phyloP scores from a whole-genome alignment of 1,284 basidiomycete species.

The Irpex sp. region DNA sequence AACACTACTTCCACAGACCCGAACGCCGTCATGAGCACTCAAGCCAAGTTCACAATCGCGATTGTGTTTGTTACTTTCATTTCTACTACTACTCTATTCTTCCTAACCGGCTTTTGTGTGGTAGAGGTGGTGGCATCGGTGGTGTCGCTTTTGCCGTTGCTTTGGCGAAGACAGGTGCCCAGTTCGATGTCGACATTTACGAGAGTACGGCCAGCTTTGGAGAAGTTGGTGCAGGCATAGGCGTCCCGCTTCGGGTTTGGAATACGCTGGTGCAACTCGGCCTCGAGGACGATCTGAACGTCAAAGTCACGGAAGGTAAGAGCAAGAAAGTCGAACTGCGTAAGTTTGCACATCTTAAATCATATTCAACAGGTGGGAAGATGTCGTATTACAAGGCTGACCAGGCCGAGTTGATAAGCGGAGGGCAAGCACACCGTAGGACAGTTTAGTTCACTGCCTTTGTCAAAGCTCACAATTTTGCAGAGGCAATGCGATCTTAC shows the following conservation, averaged over 20 bases:
- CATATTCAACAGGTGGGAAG: not conserved
- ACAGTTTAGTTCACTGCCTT: not conserved
- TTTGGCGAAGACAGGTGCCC: conserved; percentile 17
- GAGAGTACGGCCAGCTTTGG: conserved; percentile 39
- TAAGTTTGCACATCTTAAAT: not conserved
- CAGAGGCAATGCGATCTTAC: conserved; percentile 23
- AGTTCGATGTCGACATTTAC: conserved; percentile 38
- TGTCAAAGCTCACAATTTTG: not conserved
- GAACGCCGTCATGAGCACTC: not conserved
- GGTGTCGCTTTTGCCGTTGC: conserved; percentile 39
- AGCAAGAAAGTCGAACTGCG: not conserved
- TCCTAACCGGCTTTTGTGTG: not conserved
- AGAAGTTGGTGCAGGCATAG: conserved; percentile 42
- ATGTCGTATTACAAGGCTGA: not conserved
- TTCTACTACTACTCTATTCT: not conserved
- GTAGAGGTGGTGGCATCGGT: conserved; percentile 39
- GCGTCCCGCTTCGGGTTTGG: conserved; percentile 24
- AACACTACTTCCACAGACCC: too few species aligned
- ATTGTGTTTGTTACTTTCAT: not conserved
- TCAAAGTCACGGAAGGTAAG: not conserved
- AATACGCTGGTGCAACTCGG: conserved; percentile 19
- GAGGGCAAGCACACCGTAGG: not conserved
- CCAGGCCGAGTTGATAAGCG: not conserved
- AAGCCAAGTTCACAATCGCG: conserved; percentile 7
- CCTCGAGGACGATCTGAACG: conserved; percentile 17